Base-by-base conservation (phyloP, 768 basidiomycete genomes). In the Hypholoma fasciculare region DNA sequence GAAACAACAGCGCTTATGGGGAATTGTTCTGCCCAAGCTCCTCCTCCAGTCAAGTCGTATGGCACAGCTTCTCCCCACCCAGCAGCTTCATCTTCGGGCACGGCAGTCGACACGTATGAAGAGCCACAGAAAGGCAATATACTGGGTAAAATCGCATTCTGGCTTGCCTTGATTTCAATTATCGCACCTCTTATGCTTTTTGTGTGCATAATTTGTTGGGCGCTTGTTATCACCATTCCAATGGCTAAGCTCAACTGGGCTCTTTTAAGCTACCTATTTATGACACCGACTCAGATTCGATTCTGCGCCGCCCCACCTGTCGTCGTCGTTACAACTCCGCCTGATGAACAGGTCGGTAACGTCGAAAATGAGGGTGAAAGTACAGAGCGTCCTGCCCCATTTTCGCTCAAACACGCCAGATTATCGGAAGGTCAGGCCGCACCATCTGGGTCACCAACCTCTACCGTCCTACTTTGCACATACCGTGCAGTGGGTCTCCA, bases 221-320 rank as follows among this genome's bases (percentile, higher is more conserved):
- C 82, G n/a, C 80, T 94, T 59, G 87, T 99, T 59, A 81, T 99
- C 69, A 92, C 96, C 56, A 91, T 99, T 62, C 97, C 97, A 3
- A 99, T 99, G 97, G 97, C 96, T 34, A 96, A 90, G 71, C 82
- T 99, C 51, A 93, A 88, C 64, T 98, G 96, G 96, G 92, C 86
- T n/a, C 82, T 99, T 44, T 81, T 98, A 68, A 86, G 88, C 47
- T 82, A 92, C 70, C 80, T 99, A 51, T 87, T 88, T 67, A 72
- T 80, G 53, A 87, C 88, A 59, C 95, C 97, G 0, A 87, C 88
- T 30, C 81, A 82, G 40, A 89, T 99, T 63, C 92, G 96, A 54
- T 98, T 99, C 77, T 95, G 95, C 63, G 85, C 94, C 3, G 90
- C 97, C 8, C 95, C 90, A 0, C 81, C 86, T 13, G 77, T 85